Conservation (phyloP, 169 alveolate genomes). For the Plasmodium gonderi region DNA sequence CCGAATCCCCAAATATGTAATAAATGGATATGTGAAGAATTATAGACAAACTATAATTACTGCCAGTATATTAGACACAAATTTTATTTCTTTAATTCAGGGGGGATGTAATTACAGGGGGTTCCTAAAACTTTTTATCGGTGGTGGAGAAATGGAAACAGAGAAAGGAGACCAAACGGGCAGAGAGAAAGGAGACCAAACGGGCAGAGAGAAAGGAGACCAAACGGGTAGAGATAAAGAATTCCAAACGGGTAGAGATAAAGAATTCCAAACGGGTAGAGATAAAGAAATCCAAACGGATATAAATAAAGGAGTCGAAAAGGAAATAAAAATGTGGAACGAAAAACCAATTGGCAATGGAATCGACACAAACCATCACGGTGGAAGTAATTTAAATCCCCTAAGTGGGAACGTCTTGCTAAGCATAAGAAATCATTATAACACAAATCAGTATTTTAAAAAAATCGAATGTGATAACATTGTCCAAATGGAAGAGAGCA, state of each 20-base stretch:
- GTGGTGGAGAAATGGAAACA: neutral
- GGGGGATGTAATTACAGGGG: conserved; percentile 29
- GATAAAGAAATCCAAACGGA: neutral
- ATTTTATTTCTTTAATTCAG: conserved; percentile 59
- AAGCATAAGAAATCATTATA: conserved; percentile 13
- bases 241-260: neutral
- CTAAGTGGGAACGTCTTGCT: conserved; percentile 2
- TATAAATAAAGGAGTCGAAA: neutral
- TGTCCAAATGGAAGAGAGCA: conserved; percentile 56
- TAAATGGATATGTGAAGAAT: conserved; percentile 63
- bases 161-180: neutral
- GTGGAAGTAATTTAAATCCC: neutral
- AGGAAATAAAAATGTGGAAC: too few species aligned
- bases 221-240: neutral
- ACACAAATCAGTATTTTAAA: conserved; percentile 54
- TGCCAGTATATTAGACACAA: conserved; percentile 47
- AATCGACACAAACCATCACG: neutral
- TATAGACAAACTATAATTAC: conserved; percentile 71
- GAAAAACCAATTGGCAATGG: neutral
- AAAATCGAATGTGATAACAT: conserved; percentile 49
- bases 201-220: neutral
- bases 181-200: neutral
- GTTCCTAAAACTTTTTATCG: conserved; percentile 40
- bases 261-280: neutral
- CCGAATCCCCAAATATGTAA: conserved; percentile 54